phyloP scores from a whole-genome alignment of 75 land plant species.

The Picea sitchensis region DNA sequence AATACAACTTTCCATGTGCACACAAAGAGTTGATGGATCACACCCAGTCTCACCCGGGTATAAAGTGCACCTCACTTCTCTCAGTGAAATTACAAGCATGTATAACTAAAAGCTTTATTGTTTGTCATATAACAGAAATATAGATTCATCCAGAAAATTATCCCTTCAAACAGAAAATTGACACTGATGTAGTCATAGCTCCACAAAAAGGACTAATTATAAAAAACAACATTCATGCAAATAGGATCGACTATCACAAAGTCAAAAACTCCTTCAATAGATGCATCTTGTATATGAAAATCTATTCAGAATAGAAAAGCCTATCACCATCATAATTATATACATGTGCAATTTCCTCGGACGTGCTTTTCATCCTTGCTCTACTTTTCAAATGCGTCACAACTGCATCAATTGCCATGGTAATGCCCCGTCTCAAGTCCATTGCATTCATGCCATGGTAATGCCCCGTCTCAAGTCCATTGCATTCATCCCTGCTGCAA shows the following conservation, averaged over 20 bases:
- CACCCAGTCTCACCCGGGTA: no score
- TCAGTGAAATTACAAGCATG: no score
- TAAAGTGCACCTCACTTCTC: no score
- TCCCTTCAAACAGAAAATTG: not conserved
- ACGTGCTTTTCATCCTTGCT: conserved; percentile 34
- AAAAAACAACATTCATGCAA: not conserved
- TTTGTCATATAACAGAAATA: no score
- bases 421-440: no score
- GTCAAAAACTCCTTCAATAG: not conserved
- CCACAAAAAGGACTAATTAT: not conserved
- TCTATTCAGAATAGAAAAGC: not conserved
- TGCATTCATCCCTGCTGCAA: conserved; percentile 43
- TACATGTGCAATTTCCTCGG: conserved; percentile 39
- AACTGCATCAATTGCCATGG: conserved; percentile 38
- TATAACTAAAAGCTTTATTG: no score
- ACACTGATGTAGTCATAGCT: not conserved
- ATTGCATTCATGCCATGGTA: conserved; percentile 25
- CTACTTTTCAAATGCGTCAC: conserved; percentile 28
- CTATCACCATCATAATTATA: not conserved
- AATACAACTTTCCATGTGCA: no score
- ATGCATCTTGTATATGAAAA: not conserved
- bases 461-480: conserved; percentile 39
- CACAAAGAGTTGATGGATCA: no score
- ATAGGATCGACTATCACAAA: not conserved
- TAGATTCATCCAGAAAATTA: no score